A percentile compares a stretch with the other conserved stretches of the same genome.
Conservation (phyloP, 257 asterid genomes). For the Fraxinus pennsylvanica region DNA sequence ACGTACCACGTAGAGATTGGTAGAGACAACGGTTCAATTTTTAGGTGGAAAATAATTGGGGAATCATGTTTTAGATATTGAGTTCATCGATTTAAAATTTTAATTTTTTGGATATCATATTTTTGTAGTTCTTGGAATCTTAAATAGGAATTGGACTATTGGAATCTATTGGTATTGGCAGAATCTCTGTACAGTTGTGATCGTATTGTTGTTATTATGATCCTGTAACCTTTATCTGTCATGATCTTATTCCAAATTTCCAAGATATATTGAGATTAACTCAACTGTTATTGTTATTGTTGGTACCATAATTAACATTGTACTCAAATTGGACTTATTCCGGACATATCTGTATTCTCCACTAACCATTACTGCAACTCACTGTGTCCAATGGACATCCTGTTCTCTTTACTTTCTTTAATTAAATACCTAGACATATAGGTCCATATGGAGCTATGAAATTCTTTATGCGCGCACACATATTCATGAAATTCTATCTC, state of each 20-base stretch:
- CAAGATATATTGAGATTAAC: not conserved
- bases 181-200: not conserved
- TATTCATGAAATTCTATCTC: not conserved
- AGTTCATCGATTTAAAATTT: not conserved
- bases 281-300: not conserved
- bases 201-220: not conserved
- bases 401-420: not conserved
- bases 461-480: not conserved
- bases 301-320: not conserved
- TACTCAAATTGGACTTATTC: not conserved
- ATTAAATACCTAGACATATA: not conserved
- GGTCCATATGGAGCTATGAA: not conserved
- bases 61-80: not conserved
- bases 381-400: not conserved
- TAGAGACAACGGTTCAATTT: not conserved
- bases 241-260: not conserved
- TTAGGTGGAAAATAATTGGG: not conserved
- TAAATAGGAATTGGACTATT: not conserved
- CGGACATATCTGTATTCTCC: not conserved
- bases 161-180: not conserved
- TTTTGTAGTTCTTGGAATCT: not conserved
- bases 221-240: not conserved
- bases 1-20: not conserved
- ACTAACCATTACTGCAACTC: not conserved
- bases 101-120: not conserved